Conservation (phyloP, 495 filamentous ascomycete species). For the Ramalina peruviana region DNA sequence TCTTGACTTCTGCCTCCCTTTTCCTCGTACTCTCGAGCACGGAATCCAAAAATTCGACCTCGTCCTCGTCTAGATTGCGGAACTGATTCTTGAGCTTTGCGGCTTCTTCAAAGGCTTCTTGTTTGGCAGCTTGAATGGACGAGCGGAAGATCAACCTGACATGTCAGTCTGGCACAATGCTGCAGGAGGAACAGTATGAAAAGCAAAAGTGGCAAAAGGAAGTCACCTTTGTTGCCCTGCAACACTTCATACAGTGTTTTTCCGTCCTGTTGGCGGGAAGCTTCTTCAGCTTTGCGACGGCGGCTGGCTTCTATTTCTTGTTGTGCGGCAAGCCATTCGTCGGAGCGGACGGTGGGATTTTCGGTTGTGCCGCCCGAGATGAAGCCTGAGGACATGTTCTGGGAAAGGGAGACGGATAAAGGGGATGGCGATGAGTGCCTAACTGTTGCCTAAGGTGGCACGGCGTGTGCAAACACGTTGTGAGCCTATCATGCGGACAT, state of each 20-base stretch:
- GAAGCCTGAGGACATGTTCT: constrained; percentile 69
- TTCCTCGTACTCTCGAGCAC: constrained; percentile 52
- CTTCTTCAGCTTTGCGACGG: constrained; percentile 39
- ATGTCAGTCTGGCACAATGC: constrained; percentile 33
- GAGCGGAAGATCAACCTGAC: constrained; percentile 27
- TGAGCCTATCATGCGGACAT: not conserved
- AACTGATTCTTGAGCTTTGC: constrained; percentile 84
- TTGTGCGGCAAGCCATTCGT: constrained; percentile 67
- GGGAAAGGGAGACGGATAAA: not conserved
- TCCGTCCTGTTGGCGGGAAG: constrained; percentile 41
- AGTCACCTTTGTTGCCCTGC: constrained; percentile 85
- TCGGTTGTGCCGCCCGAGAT: constrained; percentile 72
- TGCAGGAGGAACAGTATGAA: not conserved
- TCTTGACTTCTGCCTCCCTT: constrained; percentile 60
- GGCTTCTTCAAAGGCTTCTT: constrained; percentile 91
- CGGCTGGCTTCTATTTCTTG: constrained; percentile 58
- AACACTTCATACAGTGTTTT: constrained; percentile 76
- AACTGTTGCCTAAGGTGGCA: not conserved
- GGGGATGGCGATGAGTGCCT: not conserved
- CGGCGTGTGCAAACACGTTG: too few relatives aligned
- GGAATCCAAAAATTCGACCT: constrained; percentile 80
- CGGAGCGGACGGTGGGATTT: constrained; percentile 42
- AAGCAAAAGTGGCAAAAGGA: not conserved
- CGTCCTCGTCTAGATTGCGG: constrained; percentile 81
- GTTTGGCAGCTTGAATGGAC: constrained; percentile 58